A percentile compares a stretch with the other conserved stretches of the same genome.
Evolutionary conservation across 148 eudicot species (phyloP).

Genomic region (Vaccinium macrocarpon): DNA sequence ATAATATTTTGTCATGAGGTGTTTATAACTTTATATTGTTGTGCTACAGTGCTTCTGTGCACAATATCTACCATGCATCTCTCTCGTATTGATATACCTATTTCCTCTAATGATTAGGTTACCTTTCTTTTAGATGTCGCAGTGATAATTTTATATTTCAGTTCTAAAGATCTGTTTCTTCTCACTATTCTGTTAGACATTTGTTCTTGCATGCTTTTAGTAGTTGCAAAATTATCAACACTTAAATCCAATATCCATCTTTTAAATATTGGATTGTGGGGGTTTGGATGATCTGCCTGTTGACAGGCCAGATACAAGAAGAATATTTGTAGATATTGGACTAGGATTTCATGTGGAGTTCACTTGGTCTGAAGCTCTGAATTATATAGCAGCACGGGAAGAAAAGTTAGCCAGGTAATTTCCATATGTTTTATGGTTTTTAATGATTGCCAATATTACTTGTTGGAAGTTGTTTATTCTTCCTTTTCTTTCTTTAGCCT

Average conservation of each 20-base stretch:
- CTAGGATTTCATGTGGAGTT: conserved; percentile 92
- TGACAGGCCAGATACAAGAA: conserved; percentile 78
- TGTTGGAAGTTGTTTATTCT: neutral
- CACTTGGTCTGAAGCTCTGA: conserved; percentile 90
- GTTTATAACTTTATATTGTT: neutral
- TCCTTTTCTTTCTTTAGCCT: neutral
- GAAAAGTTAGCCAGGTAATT: conserved; percentile 68
- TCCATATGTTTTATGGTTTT: neutral
- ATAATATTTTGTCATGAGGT: neutral
- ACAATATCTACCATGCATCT: neutral
- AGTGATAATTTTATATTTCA: neutral
- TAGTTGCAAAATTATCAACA: neutral
- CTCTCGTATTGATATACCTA: neutral
- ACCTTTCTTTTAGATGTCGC: neutral
- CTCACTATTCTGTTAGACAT: neutral
- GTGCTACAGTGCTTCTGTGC: neutral
- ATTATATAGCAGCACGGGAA: conserved; percentile 64
- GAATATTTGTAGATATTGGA: conserved; percentile 85
- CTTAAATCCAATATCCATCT: neutral
- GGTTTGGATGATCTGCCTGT: conserved; percentile 8
- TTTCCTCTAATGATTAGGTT: neutral
- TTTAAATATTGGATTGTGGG: neutral
- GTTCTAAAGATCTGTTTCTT: conserved; percentile 2
- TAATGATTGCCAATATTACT: neutral
- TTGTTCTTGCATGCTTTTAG: neutral